Conservation (phyloP, 2,329 filamentous ascomycete genomes). For the Fusarium marasasianum region DNA sequence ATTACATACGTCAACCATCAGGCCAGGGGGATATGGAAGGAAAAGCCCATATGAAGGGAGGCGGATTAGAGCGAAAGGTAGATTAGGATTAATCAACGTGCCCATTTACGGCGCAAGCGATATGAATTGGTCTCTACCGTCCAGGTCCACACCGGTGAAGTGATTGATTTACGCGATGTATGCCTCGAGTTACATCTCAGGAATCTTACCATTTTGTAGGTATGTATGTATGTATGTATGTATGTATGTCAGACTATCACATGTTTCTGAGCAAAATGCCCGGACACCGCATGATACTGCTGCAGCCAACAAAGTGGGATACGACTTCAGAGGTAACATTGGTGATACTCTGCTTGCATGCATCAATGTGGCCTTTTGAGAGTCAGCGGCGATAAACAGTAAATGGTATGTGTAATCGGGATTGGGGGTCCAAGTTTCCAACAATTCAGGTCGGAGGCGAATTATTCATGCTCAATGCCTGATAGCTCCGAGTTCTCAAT, state of each 20-base stretch:
- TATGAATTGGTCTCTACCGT: neutral
- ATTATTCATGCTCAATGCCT: neutral
- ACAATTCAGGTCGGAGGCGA: neutral
- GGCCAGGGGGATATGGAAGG: constrained; percentile 13
- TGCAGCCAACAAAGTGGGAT: neutral
- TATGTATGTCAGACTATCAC: neutral
- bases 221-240: neutral
- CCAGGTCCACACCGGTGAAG: neutral
- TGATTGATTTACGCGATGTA: neutral
- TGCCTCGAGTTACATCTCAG: neutral
- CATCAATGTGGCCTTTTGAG: neutral
- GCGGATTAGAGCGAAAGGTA: constrained; percentile 14
- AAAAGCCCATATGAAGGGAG: constrained; percentile 19
- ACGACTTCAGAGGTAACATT: neutral
- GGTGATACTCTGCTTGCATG: neutral
- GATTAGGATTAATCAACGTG: constrained; percentile 34
- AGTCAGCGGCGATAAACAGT: neutral
- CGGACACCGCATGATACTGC: neutral
- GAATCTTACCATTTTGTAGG: neutral
- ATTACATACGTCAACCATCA: constrained; percentile 31
- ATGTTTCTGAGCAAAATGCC: neutral
- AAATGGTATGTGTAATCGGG: neutral
- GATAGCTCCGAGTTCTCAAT: neutral
- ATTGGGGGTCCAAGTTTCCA: neutral
- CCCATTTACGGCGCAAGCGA: constrained; percentile 6